Base-by-base conservation (phyloP, 495 filamentous ascomycete genomes). In the Xylaria castorea region DNA sequence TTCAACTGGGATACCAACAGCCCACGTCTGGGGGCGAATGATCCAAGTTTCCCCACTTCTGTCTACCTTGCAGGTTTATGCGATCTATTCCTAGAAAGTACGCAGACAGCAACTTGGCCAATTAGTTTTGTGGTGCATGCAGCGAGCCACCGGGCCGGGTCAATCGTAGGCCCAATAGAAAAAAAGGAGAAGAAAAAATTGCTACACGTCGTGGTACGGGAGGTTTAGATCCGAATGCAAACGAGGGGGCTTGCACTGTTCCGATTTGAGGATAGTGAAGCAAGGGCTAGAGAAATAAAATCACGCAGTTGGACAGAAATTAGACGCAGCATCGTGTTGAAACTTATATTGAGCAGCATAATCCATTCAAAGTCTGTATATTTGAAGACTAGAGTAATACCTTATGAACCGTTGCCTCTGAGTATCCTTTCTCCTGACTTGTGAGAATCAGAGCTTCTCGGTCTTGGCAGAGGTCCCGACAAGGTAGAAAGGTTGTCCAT, bases 1-100 rank as follows among this genome's bases (percentile, higher is more conserved):
- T n/a, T n/a, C n/a, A n/a, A n/a, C n/a, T n/a, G n/a, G n/a, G n/a
- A n/a, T n/a, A 42, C 90, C 90, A 0, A 91, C 90, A 11, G 87
- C 89, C 61, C 89, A 92, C 78, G 79, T 91, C 20, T 90, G 88
- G 71, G 90, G 0, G 77, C 71, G 4, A 88, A 87, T 63, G 90
- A 91, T 77, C 88, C 89, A 6, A 71, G 87, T 53, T 90, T 85
- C 76, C 83, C 86, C 2, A 76, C 86, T 5, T 84, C 86, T 18
- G 70, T 89, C 53, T 89, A 91, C 74, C 76, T 91, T 48, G 86
- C 85, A 57, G 80, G 84, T 11, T 80, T 90, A 38, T 91, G 88
- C 66, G 83, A 88, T 48, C 78, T 79, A 9, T 77, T 78, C 34
- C 81, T 81, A 1, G 78, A 84, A 30, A 85, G 87, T 1, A 87